These are phyloP conservation scores for Gastrolobium villosum DNA, from an alignment of 306 rosid genomes.

Conservation along the genomic window DNA sequence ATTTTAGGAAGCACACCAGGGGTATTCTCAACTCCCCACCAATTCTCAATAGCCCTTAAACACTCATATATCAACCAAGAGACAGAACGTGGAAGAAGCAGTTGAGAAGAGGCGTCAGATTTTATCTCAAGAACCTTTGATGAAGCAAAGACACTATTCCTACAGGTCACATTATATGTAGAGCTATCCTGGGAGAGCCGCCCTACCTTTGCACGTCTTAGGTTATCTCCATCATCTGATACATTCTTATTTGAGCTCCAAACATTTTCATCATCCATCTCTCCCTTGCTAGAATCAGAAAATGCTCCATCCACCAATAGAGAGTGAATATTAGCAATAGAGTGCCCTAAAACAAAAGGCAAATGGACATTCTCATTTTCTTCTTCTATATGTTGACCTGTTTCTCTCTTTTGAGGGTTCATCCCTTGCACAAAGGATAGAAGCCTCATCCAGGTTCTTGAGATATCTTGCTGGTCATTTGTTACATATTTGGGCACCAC, in stretches of 20 bases:
- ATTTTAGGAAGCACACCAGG: slow-evolving; percentile 57
- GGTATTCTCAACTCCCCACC: slow-evolving; percentile 72
- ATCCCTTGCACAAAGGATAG: slow-evolving; percentile 90
- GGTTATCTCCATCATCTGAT: slow-evolving; percentile 65
- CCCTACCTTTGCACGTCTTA: slow-evolving; percentile 88
- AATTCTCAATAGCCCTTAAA: slow-evolving; percentile 83
- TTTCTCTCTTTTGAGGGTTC: slow-evolving; percentile 94
- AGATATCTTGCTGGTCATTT: slow-evolving; percentile 79
- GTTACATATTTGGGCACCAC: slow-evolving; percentile 78
- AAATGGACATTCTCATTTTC: slow-evolving; percentile 78
- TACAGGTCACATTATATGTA: slow-evolving; percentile 63
- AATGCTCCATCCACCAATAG: slow-evolving; percentile 90
- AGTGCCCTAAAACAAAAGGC: slow-evolving; percentile 79
- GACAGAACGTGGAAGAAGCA: slow-evolving; percentile 69
- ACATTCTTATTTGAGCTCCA: slow-evolving; percentile 52
- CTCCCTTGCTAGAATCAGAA: slow-evolving; percentile 68
- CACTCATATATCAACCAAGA: slow-evolving; percentile 82
- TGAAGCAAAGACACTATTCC: slow-evolving; percentile 56
- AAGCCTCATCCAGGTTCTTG: slow-evolving; percentile 88
- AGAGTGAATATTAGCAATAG: slow-evolving; percentile 81
- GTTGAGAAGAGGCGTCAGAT: slow-evolving; percentile 50
- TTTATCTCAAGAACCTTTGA: slow-evolving; percentile 56
- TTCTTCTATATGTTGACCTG: slow-evolving; percentile 85
- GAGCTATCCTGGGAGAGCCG: slow-evolving; percentile 83
- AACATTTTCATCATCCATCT: slow-evolving; percentile 57